A percentile compares a stretch with the other conserved stretches of the same genome.
These are phyloP conservation scores for Trichophyton rubrum DNA, from an alignment of 2,329 filamentous ascomycete species.

Conservation along the genomic window DNA sequence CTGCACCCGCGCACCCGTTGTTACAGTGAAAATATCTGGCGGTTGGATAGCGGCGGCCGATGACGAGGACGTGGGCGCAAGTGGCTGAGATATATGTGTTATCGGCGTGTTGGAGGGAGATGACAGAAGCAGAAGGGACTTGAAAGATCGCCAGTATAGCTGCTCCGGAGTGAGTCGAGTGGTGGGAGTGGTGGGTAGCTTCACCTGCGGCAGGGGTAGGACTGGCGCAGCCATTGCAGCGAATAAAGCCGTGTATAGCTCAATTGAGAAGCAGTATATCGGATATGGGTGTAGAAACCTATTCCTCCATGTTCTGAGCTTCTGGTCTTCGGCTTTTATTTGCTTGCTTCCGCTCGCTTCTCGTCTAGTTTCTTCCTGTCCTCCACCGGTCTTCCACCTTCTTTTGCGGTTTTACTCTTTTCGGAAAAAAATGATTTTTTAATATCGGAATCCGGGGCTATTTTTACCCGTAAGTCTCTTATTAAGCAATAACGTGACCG, in stretches of 20 bases:
- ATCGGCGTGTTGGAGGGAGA: constrained; percentile 83
- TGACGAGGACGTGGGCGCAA: constrained; percentile 33
- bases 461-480: neutral
- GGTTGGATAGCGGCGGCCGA: constrained; percentile 38
- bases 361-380: neutral
- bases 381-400: neutral
- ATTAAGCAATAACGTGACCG: neutral
- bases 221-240: constrained; percentile 70
- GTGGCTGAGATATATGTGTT: constrained; percentile 72
- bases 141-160: constrained; percentile 91
- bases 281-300: neutral
- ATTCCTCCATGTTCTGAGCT: neutral
- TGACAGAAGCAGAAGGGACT: constrained; percentile 76
- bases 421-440: neutral
- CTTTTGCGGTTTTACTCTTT: neutral
- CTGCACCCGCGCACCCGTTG: constrained; percentile 85
- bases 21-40: constrained; percentile 65
- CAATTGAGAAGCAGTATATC: neutral
- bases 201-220: constrained; percentile 64
- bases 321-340: neutral
- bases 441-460: neutral
- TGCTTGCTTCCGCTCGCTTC: too few species aligned
- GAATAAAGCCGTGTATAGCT: neutral
- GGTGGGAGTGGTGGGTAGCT: constrained; percentile 69
- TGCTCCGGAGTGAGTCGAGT: constrained; percentile 75